Base-by-base conservation (phyloP, 176 grass and related monocot genomes). In the Eremochloa ophiuroides region DNA sequence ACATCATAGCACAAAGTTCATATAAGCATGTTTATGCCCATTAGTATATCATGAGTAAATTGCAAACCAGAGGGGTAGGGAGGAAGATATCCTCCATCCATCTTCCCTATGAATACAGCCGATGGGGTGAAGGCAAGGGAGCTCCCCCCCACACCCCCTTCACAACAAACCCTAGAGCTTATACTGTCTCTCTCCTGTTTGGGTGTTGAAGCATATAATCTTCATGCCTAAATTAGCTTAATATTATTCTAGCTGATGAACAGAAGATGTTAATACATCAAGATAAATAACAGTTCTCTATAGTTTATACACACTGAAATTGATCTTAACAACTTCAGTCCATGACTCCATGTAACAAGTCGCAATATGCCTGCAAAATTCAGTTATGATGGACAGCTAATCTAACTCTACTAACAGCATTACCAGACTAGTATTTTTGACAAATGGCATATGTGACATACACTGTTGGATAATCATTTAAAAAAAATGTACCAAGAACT, bases 211-310 rank as follows among this genome's bases (percentile, higher is more conserved):
- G n/a, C n/a, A n/a, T n/a, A n/a, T n/a, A n/a, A n/a, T n/a, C n/a
- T n/a, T n/a, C n/a, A n/a, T n/a, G n/a, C n/a, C n/a, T n/a, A n/a
- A 17, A 42, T 28, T 62, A 84, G 70, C 23, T 69, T 50, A 44
- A 69, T 69, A 69, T n/a, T 58, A 51, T 88, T 61, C 62, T 75
- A 70, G 48, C 20, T 85, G 26, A 63, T 51, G 51, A 43, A 75
- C 46, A 70, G 1, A 14, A 70, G 43, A 81, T 80, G 20, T 75
- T 15, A 85, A 70, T 31, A 75, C 0, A 43, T 28, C 51, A 35
- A 35, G 34, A 35, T 35, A 35, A 17, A 75, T 34, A 79, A 64
- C 10, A 39, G 22, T 38, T 35, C 14, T n/a, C 20, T 78, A 29
- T 11, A 55, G 18, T 33, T 51, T 70, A 27, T 10, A 28, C 17